Base-by-base conservation (phyloP, 805 yeast genomes). In the Starmerella scarabaei region DNA sequence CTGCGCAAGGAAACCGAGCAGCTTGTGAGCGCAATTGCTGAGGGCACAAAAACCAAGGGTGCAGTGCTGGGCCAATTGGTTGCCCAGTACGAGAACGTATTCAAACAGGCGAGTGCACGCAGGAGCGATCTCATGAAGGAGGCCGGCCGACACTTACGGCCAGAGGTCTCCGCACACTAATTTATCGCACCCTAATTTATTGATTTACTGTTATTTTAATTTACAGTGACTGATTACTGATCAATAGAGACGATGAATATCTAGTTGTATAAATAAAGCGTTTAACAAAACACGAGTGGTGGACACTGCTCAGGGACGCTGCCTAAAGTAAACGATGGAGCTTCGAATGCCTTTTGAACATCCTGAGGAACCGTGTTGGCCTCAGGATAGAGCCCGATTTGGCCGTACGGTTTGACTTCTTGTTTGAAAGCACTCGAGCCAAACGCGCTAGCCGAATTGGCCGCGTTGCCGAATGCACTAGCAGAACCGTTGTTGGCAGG, bases 1-100 rank as follows among this genome's bases (percentile, higher is more conserved):
- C 60, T 91, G 44, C 65, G 99, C 40, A 75, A 79, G 39, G 74
- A 72, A 32, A 64, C 91, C 57, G 98, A 91, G 54, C 62, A 57
- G 14, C 71, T 73, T 36, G 64, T 91, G 53, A 71, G 65, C 40
- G 66, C 68, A 29, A 81, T 91, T 3, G 80, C 86, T 38, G 67
- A 69, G 1, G 96, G 96, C 0, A 48, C 52, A 4, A 61, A 65
- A 26, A 56, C 71, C 1, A 74, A 71, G 50, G 62, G 62, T 3
- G 43, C 29, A 1, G 53, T 44, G 2, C 32, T 47, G 33, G 40
- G 44, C 9, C 14, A 26, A 14, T 35, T 52, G 21, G 38, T 53
- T 2, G 39, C 44, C 3, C 43, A 44, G 28, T 52, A 53, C 42
- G 49, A 43, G 31, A 28, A 26, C 7, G 51, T 52, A n/a, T 53